Evolutionary conservation across 2,329 filamentous ascomycete species (phyloP).

Genomic region (Cytospora chrysosperma): DNA sequence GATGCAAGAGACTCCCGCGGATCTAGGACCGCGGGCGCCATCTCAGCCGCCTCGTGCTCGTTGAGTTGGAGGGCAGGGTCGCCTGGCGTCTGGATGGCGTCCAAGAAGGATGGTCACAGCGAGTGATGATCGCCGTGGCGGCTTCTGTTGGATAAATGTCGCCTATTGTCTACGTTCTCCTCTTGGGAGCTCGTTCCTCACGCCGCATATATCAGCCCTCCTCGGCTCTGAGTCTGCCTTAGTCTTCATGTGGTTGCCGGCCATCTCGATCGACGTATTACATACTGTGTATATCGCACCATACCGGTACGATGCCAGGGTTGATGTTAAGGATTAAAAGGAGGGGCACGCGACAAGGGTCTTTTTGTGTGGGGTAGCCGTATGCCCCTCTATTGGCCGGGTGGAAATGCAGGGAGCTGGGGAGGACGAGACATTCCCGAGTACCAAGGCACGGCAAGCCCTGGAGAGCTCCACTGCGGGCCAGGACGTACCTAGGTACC

Average conservation of each 20-base stretch:
- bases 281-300: neutral
- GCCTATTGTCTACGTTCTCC: neutral
- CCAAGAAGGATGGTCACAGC: neutral
- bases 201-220: neutral
- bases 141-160: neutral
- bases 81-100: neutral
- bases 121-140: neutral
- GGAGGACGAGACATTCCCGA: neutral
- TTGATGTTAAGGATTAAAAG: neutral
- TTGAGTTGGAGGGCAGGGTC: neutral
- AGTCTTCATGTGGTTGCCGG: neutral
- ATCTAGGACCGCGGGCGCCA: neutral
- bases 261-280: neutral
- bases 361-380: neutral
- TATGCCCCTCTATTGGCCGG: neutral
- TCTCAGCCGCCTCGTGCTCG: neutral
- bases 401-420: neutral
- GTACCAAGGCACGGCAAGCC: neutral
- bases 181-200: neutral
- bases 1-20: neutral
- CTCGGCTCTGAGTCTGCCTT: neutral
- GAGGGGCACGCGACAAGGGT: neutral
- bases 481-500: neutral
- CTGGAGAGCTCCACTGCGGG: neutral
- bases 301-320: neutral